These are phyloP conservation scores for Plasmodium yoelii DNA, from an alignment of 169 alveolate genomes.

Conservation along the genomic window DNA sequence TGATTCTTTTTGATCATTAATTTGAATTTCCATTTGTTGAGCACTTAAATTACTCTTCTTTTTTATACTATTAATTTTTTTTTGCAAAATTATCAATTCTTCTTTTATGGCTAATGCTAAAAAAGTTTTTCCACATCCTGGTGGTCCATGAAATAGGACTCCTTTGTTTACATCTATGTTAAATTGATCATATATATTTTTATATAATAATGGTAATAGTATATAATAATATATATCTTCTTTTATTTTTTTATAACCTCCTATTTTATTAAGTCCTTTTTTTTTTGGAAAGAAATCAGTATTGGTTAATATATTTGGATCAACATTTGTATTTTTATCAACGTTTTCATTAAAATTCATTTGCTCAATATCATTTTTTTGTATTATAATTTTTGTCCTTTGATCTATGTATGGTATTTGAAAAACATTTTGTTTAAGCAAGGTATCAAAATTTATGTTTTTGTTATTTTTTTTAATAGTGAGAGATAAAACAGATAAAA, in stretches of 20 bases:
- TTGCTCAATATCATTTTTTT: not conserved
- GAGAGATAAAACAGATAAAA: conserved; percentile 10
- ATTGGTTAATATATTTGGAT: not conserved
- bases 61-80: conserved; percentile 19
- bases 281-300: not conserved
- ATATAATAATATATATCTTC: conserved; percentile 77
- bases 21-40: not conserved
- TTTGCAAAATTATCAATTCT: conserved; percentile 69
- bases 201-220: conserved; percentile 75
- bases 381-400: conserved; percentile 29
- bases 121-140: conserved; percentile 84
- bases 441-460: not conserved
- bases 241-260: conserved; percentile 79
- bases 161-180: conserved; percentile 78
- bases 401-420: conserved; percentile 31
- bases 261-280: conserved; percentile 78
- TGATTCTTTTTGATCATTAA: not conserved
- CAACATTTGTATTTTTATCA: not conserved
- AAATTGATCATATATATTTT: conserved; percentile 74
- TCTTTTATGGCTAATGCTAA: conserved; percentile 77
- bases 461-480: conserved; percentile 22
- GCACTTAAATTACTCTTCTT: not conserved
- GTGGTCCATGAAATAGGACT: conserved; percentile 83
- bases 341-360: not conserved
- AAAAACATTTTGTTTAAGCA: conserved; percentile 1